Evolutionary conservation across 371 early-diverging fungal species (phyloP).

Genomic region (Mucor saturninus): DNA sequence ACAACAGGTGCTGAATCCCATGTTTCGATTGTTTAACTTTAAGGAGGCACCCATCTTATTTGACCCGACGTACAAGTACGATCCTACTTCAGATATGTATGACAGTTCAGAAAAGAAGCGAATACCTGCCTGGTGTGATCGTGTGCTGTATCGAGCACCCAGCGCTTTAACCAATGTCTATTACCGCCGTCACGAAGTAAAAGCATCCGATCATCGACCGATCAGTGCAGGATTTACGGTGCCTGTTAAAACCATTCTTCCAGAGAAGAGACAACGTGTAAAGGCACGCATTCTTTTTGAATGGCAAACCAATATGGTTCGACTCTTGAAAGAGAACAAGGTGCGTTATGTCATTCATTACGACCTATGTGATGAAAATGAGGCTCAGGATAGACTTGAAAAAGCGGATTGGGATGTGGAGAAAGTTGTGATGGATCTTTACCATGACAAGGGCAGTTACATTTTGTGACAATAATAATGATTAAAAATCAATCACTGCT

Average conservation of each 20-base stretch:
- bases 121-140: constrained; percentile 72
- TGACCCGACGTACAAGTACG: constrained; percentile 89
- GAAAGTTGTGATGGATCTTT: constrained; percentile 11
- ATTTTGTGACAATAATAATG: not conserved
- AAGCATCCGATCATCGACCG: constrained; percentile 81
- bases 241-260: constrained; percentile 59
- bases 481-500: too few relatives aligned
- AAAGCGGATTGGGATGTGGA: constrained; percentile 29
- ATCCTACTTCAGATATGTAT: constrained; percentile 68
- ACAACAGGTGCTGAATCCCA: constrained; percentile 56
- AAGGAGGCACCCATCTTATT: constrained; percentile 70
- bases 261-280: constrained; percentile 31
- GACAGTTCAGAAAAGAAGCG: constrained; percentile 84
- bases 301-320: constrained; percentile 17
- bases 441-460: constrained; percentile 10
- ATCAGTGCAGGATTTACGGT: constrained; percentile 67
- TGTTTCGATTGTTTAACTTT: constrained; percentile 67
- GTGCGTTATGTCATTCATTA: constrained; percentile 26
- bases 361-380: constrained; percentile 26
- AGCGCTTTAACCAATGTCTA: constrained; percentile 8
- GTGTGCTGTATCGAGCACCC: constrained; percentile 7
- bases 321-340: constrained; percentile 20
- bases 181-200: constrained; percentile 63
- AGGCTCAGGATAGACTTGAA: constrained; percentile 22
- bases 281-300: constrained; percentile 7